These are phyloP conservation scores for Clarireedia homoeocarpa DNA, from an alignment of 2,329 filamentous ascomycete species.

Conservation along the genomic window DNA sequence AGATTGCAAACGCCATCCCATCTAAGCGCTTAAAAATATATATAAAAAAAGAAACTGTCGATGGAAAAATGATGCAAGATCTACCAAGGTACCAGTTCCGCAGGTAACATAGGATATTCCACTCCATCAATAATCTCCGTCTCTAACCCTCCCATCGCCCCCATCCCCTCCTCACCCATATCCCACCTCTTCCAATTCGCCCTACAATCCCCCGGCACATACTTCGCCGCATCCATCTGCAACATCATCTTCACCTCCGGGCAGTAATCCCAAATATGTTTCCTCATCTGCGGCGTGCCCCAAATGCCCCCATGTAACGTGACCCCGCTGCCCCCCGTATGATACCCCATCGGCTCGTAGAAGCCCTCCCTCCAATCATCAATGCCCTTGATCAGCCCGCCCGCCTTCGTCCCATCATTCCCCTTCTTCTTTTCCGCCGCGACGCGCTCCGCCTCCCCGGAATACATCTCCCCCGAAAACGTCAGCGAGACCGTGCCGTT, in stretches of 20 bases:
- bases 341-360: conserved; percentile 52
- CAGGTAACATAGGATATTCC: conserved; percentile 27
- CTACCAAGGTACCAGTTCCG: conserved; percentile 26
- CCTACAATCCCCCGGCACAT: conserved; percentile 41
- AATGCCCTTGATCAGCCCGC: conserved; percentile 32
- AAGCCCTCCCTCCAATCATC: conserved; percentile 45
- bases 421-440: conserved; percentile 15
- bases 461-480: conserved; percentile 44
- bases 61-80: not conserved
- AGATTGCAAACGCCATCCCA: not conserved
- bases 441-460: conserved; percentile 30
- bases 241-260: conserved; percentile 52
- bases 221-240: conserved; percentile 45
- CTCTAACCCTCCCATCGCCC: conserved; percentile 4
- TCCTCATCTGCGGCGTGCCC: conserved; percentile 39
- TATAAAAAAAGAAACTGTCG: not conserved
- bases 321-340: conserved; percentile 43
- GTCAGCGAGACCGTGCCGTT: conserved; percentile 41
- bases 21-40: not conserved
- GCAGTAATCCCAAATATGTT: conserved; percentile 48
- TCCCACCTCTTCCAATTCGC: conserved; percentile 37
- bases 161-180: conserved; percentile 18
- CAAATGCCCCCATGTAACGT: conserved; percentile 40
- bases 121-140: conserved; percentile 27
- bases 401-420: conserved; percentile 19